phyloP scores from a whole-genome alignment of 176 grass and related monocot genomes.

The Eleusine coracana region DNA sequence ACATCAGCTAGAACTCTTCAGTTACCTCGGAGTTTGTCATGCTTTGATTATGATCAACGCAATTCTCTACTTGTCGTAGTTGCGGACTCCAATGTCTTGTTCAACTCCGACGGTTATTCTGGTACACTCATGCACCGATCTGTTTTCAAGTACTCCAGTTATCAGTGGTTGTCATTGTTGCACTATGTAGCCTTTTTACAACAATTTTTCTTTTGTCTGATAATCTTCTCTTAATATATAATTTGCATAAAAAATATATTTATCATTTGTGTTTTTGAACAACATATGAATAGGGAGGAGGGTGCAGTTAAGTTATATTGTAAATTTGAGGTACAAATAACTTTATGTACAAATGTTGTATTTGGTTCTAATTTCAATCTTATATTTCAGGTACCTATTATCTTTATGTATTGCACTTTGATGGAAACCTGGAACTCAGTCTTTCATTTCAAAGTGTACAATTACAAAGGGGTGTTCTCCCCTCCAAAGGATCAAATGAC shows the following conservation, averaged over 20 bases:
- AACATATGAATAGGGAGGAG: background rate
- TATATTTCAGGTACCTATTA: constrained; percentile 66
- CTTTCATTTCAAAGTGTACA: constrained; percentile 50
- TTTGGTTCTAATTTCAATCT: constrained; percentile 45
- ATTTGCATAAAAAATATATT: constrained; percentile 5
- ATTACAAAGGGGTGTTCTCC: constrained; percentile 68
- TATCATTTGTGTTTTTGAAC: background rate
- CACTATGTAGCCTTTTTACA: background rate
- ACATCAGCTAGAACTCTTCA: constrained; percentile 51
- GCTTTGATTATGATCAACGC: constrained; percentile 74
- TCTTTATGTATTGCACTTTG: constrained; percentile 56
- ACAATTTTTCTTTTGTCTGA: background rate
- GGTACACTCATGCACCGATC: constrained; percentile 56
- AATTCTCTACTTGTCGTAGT: constrained; percentile 66
- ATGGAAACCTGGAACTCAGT: constrained; percentile 53
- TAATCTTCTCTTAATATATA: constrained; percentile 16
- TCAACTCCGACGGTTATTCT: constrained; percentile 51
- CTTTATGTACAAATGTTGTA: background rate
- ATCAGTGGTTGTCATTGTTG: constrained; percentile 1
- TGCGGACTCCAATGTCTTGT: constrained; percentile 55
- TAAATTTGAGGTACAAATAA: too few relatives aligned
- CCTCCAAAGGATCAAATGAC: constrained; percentile 53
- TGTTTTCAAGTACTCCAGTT: constrained; percentile 26
- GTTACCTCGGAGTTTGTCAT: constrained; percentile 65
- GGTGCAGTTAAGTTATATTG: constrained; percentile 18